These are phyloP conservation scores for Ceratobasidium sp. DNA, from an alignment of 1,284 basidiomycete species.

Conservation along the genomic window DNA sequence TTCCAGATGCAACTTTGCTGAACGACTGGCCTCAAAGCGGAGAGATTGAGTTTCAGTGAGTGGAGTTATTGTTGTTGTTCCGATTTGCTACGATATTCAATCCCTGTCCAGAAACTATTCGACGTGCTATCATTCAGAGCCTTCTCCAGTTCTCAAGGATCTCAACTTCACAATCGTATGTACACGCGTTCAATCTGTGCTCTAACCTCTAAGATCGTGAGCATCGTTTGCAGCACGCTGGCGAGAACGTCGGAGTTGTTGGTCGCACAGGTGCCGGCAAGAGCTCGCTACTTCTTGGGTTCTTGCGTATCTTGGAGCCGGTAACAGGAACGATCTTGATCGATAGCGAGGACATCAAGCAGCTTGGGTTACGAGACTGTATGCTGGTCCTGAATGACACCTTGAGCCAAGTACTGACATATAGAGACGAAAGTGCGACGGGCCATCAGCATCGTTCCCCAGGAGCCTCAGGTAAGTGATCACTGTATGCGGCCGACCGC, in stretches of 20 bases:
- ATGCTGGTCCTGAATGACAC: slow-evolving; percentile 54
- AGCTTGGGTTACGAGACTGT: slow-evolving; percentile 86
- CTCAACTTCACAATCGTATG: slow-evolving; percentile 76
- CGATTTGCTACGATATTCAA: too few species aligned
- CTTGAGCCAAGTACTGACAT: slow-evolving; percentile 15
- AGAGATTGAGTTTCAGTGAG: slow-evolving; percentile 79
- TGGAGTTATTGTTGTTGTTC: slow-evolving; percentile 38
- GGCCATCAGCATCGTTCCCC: slow-evolving; percentile 90
- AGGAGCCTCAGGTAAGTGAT: slow-evolving; percentile 61
- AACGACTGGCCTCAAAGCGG: slow-evolving; percentile 82
- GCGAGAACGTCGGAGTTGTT: slow-evolving; percentile 87
- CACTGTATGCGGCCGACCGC: too few species aligned
- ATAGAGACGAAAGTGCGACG: slow-evolving; percentile 69
- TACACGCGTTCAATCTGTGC: slow-evolving; percentile 35
- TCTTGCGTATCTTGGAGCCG: slow-evolving; percentile 89
- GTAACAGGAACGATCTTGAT: slow-evolving; percentile 82
- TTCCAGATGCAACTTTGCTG: slow-evolving; percentile 73
- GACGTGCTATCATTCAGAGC: slow-evolving; percentile 83
- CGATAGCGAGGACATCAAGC: slow-evolving; percentile 86
- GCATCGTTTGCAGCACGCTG: slow-evolving; percentile 51
- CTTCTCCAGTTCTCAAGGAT: slow-evolving; percentile 82
- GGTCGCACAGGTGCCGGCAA: slow-evolving; percentile 96
- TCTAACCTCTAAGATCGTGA: not conserved
- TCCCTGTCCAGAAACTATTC: slow-evolving; percentile 74
- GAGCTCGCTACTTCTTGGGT: slow-evolving; percentile 75